phyloP scores from a whole-genome alignment of 345 rosid genomes.

The Barbarea vulgaris region DNA sequence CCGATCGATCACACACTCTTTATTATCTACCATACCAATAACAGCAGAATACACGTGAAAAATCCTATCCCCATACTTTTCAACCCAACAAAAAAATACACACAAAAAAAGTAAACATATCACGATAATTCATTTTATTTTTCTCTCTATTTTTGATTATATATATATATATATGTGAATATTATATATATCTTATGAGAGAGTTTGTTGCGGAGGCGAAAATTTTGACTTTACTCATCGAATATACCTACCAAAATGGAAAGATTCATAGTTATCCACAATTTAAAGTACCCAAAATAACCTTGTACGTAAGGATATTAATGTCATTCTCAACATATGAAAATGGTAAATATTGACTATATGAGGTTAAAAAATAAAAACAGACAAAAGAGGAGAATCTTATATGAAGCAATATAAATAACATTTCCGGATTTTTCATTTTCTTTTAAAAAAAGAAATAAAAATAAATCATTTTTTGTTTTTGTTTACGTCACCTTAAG shows the following conservation, averaged over 20 bases:
- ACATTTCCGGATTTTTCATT: constrained; percentile 7
- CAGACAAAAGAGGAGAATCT: constrained; percentile 5
- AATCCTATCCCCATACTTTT: neutral
- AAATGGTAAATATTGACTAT: neutral
- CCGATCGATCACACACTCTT: neutral
- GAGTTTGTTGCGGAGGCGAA: constrained; percentile 8
- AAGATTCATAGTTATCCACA: constrained; percentile 30
- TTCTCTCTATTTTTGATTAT: neutral
- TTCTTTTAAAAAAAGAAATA: neutral
- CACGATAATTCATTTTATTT: constrained; percentile 17
- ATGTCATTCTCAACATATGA: neutral
- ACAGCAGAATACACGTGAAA: constrained; percentile 25
- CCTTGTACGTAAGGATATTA: neutral
- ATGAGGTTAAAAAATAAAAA: constrained; percentile 21
- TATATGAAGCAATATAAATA: constrained; percentile 1
- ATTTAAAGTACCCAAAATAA: neutral
- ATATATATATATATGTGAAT: neutral
- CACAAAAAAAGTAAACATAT: neutral
- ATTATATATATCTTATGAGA: neutral
- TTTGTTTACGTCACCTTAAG: constrained; percentile 38
- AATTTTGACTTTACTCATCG: neutral
- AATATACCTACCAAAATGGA: constrained; percentile 19
- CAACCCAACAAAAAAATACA: neutral
- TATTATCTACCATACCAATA: neutral
- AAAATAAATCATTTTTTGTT: neutral